phyloP scores from a whole-genome alignment of 805 yeast genomes.

The Yarrowia sp. region DNA sequence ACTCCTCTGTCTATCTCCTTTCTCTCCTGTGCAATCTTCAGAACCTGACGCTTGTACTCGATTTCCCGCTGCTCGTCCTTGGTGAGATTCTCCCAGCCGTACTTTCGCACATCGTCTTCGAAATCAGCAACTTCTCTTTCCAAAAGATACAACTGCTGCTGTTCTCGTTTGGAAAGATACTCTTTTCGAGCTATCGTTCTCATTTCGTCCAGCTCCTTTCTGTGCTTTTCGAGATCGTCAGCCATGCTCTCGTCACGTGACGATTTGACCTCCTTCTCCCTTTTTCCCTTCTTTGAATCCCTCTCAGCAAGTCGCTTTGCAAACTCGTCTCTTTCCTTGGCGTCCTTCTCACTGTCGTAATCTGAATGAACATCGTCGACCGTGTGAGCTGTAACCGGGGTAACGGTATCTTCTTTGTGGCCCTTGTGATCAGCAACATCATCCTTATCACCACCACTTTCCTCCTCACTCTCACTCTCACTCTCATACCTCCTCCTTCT shows the following conservation, averaged over 20 bases:
- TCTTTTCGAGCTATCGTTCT: slow-evolving; percentile 59
- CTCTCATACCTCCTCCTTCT: slow-evolving; percentile 17
- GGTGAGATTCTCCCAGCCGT: slow-evolving; percentile 64
- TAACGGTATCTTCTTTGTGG: too few species aligned
- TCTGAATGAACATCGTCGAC: slow-evolving; percentile 51
- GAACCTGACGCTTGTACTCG: slow-evolving; percentile 58
- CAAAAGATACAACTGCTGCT: slow-evolving; percentile 54
- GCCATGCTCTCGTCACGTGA: slow-evolving; percentile 9
- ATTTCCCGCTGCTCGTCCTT: slow-evolving; percentile 60
- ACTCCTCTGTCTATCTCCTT: slow-evolving; percentile 50
- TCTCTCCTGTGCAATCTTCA: slow-evolving; percentile 55
- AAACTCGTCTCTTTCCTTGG: slow-evolving; percentile 48
- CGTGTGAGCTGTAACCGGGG: slow-evolving; percentile 52
- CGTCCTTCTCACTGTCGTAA: slow-evolving; percentile 54
- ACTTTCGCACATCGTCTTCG: slow-evolving; percentile 57
- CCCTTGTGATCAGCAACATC: not conserved
- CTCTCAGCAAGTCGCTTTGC: slow-evolving; percentile 45
- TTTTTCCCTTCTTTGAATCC: slow-evolving; percentile 40
- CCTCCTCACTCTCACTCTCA: slow-evolving; percentile 1
- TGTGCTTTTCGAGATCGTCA: slow-evolving; percentile 5
- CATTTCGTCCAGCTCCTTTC: slow-evolving; percentile 49
- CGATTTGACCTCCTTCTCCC: slow-evolving; percentile 37
- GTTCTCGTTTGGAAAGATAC: slow-evolving; percentile 59
- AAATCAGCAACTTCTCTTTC: slow-evolving; percentile 58
- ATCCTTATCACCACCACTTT: not conserved